Conservation (phyloP, 148 eudicot species). For the Rhododendron griersonianum region DNA sequence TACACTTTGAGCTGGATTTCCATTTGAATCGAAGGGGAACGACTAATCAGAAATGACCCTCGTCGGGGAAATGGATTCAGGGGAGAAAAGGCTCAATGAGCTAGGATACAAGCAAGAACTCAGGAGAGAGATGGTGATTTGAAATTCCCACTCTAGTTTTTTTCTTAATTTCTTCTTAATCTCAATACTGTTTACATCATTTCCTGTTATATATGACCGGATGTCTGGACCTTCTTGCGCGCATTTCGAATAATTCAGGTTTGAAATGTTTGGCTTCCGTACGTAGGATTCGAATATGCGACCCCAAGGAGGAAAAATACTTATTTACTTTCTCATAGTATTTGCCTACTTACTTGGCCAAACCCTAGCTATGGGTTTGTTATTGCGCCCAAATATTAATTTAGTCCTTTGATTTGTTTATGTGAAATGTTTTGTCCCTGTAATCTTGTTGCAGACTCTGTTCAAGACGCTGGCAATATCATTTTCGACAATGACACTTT, state of each 20-base stretch:
- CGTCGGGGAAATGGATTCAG: slow-evolving; percentile 38
- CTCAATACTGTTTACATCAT: background rate
- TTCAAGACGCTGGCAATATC: slow-evolving; percentile 68
- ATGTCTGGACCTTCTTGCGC: too few species aligned
- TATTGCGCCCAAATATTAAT: background rate
- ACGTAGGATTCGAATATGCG: background rate
- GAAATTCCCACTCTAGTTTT: too few species aligned
- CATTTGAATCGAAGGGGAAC: background rate
- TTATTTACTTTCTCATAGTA: too few species aligned
- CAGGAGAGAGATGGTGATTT: slow-evolving; percentile 56
- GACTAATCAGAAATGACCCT: slow-evolving; percentile 1
- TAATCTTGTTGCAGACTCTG: slow-evolving; percentile 33
- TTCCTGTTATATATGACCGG: background rate
- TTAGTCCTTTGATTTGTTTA: background rate
- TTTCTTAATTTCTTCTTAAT: background rate
- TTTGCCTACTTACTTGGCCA: too few species aligned
- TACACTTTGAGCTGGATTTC: background rate
- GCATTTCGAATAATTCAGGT: too few species aligned
- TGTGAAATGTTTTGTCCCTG: background rate
- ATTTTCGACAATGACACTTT: slow-evolving; percentile 61
- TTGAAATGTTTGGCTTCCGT: background rate
- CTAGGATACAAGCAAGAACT: slow-evolving; percentile 70
- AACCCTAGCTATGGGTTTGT: background rate
- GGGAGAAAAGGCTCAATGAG: slow-evolving; percentile 62
- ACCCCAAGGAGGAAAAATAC: too few species aligned